Percentiles rank a stretch among this genome's conserved stretches.
Evolutionary conservation across 164 flowering plant genomes (phyloP).

Genomic region (Euptelea pleiosperma): DNA sequence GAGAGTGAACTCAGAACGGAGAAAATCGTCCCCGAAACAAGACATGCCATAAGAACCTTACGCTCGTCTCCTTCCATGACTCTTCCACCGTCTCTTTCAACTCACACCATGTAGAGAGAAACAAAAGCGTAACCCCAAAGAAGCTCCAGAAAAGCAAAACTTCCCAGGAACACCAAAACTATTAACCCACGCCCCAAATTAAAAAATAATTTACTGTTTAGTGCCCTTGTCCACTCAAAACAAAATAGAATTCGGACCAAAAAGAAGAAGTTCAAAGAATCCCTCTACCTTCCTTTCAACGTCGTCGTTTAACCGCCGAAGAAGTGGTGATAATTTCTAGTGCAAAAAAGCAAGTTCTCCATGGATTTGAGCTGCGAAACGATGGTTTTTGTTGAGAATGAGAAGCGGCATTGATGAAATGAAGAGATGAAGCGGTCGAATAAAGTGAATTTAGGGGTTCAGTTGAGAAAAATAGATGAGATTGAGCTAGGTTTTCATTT

Average conservation of each 20-base stretch:
- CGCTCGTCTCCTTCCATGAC: slow-evolving; percentile 68
- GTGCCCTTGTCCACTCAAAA: slow-evolving; percentile 5
- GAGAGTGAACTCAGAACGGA: slow-evolving; percentile 61
- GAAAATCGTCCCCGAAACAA: slow-evolving; percentile 74
- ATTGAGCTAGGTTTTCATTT: slow-evolving; percentile 12
- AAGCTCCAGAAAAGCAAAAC: slow-evolving; percentile 16
- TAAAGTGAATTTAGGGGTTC: slow-evolving; percentile 9
- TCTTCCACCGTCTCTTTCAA: slow-evolving; percentile 34
- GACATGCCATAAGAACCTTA: slow-evolving; percentile 59
- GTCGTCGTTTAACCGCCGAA: slow-evolving; percentile 7
- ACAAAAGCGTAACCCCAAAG: background rate
- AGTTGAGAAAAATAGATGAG: background rate
- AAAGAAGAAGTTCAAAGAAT: background rate
- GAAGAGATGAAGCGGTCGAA: background rate
- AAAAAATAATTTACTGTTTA: slow-evolving; percentile 1
- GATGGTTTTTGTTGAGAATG: slow-evolving; percentile 9
- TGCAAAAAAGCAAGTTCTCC: slow-evolving; percentile 15
- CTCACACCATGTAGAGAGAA: slow-evolving; percentile 32
- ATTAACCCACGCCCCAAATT: background rate
- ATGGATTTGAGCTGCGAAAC: slow-evolving; percentile 3
- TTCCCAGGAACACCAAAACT: slow-evolving; percentile 8
- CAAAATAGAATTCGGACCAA: background rate
- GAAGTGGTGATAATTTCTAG: background rate
- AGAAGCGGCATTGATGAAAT: slow-evolving; percentile 11
- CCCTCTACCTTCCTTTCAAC: slow-evolving; percentile 10